Evolutionary conservation across 106 monocot species (phyloP).

Genomic region (Alisma plantagoaquatica): DNA sequence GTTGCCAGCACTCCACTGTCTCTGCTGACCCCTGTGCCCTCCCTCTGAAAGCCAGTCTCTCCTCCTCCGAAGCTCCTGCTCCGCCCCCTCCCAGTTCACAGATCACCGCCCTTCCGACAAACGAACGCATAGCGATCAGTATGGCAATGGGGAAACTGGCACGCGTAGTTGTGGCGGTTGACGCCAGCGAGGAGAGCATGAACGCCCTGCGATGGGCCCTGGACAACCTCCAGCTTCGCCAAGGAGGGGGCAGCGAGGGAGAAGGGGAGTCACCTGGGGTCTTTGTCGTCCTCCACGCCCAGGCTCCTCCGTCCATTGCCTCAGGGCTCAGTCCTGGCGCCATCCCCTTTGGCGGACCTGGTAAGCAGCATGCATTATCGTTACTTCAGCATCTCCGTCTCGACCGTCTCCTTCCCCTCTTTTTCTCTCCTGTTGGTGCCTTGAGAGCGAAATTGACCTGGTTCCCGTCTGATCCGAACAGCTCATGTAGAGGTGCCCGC

Average conservation of each 20-base stretch:
- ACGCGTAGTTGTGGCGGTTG: constrained; percentile 81
- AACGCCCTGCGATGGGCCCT: constrained; percentile 81
- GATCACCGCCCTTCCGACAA: too few relatives aligned
- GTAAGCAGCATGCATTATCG: constrained; percentile 30
- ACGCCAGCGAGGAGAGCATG: constrained; percentile 92
- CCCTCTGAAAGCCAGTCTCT: too few relatives aligned
- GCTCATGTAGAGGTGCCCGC: constrained; percentile 81
- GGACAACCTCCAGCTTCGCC: constrained; percentile 63
- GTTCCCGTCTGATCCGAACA: constrained; percentile 6
- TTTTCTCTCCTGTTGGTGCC: background rate
- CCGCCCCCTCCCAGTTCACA: too few relatives aligned
- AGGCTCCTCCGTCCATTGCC: constrained; percentile 67
- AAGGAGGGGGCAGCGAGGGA: background rate
- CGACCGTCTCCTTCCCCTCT: background rate
- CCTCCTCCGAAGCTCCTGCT: too few relatives aligned
- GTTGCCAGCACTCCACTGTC: too few relatives aligned
- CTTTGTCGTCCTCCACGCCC: constrained; percentile 79
- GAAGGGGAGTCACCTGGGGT: constrained; percentile 16
- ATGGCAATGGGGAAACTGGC: constrained; percentile 56
- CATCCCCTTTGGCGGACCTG: constrained; percentile 93
- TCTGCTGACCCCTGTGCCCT: too few relatives aligned
- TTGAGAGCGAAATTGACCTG: background rate
- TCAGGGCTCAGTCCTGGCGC: constrained; percentile 67
- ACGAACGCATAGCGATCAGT: too few relatives aligned
- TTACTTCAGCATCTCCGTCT: too few relatives aligned